Percentiles rank a stretch among this genome's conserved stretches.
Conservation (phyloP, 371 early-diverging fungal species). For the Mortierella sp. region DNA sequence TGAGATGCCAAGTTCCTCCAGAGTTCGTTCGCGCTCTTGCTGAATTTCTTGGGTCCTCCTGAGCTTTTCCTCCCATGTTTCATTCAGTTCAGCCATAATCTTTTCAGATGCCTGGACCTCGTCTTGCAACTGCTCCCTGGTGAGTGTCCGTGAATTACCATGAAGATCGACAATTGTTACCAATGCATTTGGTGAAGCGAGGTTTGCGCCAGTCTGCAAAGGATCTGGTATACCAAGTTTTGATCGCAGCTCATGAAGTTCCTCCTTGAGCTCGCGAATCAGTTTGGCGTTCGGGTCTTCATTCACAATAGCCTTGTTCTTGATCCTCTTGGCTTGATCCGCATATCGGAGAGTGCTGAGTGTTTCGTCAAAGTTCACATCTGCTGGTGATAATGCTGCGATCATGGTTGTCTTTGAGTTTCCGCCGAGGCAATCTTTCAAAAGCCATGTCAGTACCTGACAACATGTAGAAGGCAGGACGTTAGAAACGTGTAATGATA, state of each 20-base stretch:
- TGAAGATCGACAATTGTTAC: constrained; percentile 63
- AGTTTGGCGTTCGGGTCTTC: constrained; percentile 89
- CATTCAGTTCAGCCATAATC: constrained; percentile 82
- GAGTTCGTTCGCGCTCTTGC: constrained; percentile 74
- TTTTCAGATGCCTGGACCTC: constrained; percentile 90
- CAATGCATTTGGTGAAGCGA: constrained; percentile 27
- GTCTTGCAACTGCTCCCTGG: constrained; percentile 76
- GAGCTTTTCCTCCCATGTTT: constrained; percentile 90
- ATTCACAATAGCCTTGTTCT: constrained; percentile 93
- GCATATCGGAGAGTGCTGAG: constrained; percentile 96
- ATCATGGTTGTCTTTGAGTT: constrained; percentile 96
- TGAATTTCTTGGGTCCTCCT: constrained; percentile 81
- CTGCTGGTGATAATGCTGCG: constrained; percentile 86
- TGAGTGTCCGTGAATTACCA: constrained; percentile 63
- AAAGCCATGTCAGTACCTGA: constrained; percentile 89
- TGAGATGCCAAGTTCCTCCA: constrained; percentile 85
- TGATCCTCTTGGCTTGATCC: constrained; percentile 92
- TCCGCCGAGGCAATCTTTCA: constrained; percentile 95
- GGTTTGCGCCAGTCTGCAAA: constrained; percentile 52
- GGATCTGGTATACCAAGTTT: constrained; percentile 73
- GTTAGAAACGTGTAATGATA: background rate
- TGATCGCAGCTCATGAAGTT: constrained; percentile 76
- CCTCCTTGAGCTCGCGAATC: constrained; percentile 90
- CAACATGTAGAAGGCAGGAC: background rate
- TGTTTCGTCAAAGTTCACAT: constrained; percentile 82